These are phyloP conservation scores for Comarum palustre DNA, from an alignment of 306 rosid species.

Conservation along the genomic window DNA sequence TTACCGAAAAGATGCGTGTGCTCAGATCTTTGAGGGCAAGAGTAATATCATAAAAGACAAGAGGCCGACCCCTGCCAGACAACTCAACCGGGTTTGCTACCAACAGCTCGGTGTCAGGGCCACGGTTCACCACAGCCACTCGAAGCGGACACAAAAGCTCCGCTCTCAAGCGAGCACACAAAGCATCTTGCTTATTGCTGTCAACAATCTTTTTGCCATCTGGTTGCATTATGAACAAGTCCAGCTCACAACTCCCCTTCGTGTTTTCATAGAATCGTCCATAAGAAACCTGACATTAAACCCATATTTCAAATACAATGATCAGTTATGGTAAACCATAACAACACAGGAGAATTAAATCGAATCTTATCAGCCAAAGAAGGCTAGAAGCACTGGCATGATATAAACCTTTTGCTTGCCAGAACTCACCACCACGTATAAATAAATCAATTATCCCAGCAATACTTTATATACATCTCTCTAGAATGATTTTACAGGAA, in stretches of 20 bases:
- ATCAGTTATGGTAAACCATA: background rate
- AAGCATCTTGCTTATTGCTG: constrained; percentile 36
- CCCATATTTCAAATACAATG: background rate
- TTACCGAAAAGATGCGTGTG: constrained; percentile 47
- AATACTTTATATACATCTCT: background rate
- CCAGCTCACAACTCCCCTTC: constrained; percentile 47
- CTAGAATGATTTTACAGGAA: background rate
- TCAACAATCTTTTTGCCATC: constrained; percentile 52
- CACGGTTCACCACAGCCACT: constrained; percentile 47
- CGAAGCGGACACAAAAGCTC: constrained; percentile 54
- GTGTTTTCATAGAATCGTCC: constrained; percentile 43
- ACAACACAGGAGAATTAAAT: too few relatives aligned
- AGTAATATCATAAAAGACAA: constrained; percentile 50
- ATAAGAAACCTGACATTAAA: constrained; percentile 37
- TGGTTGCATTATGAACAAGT: constrained; percentile 47
- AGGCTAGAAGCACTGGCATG: background rate
- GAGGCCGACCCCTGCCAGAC: constrained; percentile 57
- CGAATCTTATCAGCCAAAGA: background rate
- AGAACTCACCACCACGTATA: background rate
- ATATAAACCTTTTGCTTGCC: background rate
- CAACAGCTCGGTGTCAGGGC: constrained; percentile 59
- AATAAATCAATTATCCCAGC: background rate
- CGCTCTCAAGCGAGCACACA: constrained; percentile 49
- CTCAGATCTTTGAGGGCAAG: constrained; percentile 45
- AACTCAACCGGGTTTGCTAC: constrained; percentile 65